These are phyloP conservation scores for Sungouiella blattae DNA, from an alignment of 805 yeast genomes.

Conservation along the genomic window DNA sequence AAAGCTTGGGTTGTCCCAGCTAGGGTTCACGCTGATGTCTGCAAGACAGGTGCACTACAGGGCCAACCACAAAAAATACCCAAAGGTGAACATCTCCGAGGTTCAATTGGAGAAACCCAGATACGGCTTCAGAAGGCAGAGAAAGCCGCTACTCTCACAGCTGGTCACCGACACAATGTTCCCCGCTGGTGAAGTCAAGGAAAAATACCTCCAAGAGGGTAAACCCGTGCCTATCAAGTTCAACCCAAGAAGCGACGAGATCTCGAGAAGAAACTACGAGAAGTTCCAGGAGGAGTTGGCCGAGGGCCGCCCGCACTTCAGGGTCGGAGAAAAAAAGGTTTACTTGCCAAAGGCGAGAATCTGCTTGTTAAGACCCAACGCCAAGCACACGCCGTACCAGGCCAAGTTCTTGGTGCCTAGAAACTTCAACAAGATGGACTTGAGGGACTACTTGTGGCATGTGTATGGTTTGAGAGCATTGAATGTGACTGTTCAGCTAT, in stretches of 20 bases:
- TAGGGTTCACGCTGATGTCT: no score
- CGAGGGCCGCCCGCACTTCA: conserved; percentile 73
- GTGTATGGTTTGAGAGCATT: conserved; percentile 87
- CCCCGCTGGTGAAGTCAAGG: conserved; percentile 34
- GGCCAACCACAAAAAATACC: conserved; percentile 31
- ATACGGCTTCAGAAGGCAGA: conserved; percentile 35
- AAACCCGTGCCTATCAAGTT: conserved; percentile 42
- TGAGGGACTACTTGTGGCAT: conserved; percentile 89
- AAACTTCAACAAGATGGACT: conserved; percentile 87
- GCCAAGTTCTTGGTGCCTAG: conserved; percentile 95
- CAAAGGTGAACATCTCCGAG: conserved; percentile 37
- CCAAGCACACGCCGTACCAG: conserved; percentile 96
- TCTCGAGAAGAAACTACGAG: conserved; percentile 37
- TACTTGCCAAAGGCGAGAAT: conserved; percentile 86
- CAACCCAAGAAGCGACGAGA: conserved; percentile 30
- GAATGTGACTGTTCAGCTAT: conserved; percentile 80
- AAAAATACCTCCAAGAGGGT: conserved; percentile 32
- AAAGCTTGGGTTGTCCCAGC: conserved; percentile 1
- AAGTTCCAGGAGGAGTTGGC: conserved; percentile 50
- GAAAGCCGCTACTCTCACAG: conserved; percentile 38
- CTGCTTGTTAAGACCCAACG: conserved; percentile 80
- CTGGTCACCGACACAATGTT: conserved; percentile 38
- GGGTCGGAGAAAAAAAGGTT: conserved; percentile 68
- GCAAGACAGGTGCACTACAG: conserved; percentile 28
- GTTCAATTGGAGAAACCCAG: conserved; percentile 37